phyloP scores from a whole-genome alignment of 2,329 filamentous ascomycete genomes.

The Taxawa tesnikishii region DNA sequence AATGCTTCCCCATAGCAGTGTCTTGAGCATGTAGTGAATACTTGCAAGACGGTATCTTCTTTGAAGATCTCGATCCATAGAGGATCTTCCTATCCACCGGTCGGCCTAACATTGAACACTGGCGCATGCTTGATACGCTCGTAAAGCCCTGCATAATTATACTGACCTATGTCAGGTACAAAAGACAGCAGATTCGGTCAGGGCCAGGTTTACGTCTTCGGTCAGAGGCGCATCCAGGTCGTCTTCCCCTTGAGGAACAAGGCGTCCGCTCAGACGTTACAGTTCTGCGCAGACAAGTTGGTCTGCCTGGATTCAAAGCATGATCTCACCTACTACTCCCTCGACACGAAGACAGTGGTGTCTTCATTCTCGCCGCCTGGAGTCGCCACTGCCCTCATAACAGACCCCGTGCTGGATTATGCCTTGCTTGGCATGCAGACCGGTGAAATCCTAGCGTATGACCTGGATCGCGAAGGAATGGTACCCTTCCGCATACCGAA shows the following conservation, averaged over 20 bases:
- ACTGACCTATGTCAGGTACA: no score
- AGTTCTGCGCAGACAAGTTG: slow-evolving; percentile 78
- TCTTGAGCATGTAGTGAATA: no score
- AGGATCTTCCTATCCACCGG: no score
- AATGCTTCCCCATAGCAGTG: no score
- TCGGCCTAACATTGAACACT: no score
- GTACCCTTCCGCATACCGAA: slow-evolving; percentile 76
- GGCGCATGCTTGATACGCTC: no score
- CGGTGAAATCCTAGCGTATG: slow-evolving; percentile 82
- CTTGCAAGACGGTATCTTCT: no score
- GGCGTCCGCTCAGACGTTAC: slow-evolving; percentile 62
- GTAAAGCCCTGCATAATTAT: no score
- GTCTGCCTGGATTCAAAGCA: slow-evolving; percentile 76
- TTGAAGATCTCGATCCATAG: no score
- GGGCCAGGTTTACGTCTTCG: slow-evolving; percentile 82
- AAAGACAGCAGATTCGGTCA: slow-evolving; percentile 74
- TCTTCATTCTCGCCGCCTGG: slow-evolving; percentile 66
- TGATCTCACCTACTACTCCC: slow-evolving; percentile 73
- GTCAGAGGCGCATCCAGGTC: slow-evolving; percentile 67
- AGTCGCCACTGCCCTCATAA: slow-evolving; percentile 59
- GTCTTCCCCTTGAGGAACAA: slow-evolving; percentile 58
- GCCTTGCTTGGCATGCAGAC: slow-evolving; percentile 57
- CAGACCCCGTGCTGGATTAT: slow-evolving; percentile 89
- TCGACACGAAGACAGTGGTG: slow-evolving; percentile 55
- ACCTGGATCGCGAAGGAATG: slow-evolving; percentile 69